phyloP scores from a whole-genome alignment of 1,284 basidiomycete species.

The Ustilago hordei region DNA sequence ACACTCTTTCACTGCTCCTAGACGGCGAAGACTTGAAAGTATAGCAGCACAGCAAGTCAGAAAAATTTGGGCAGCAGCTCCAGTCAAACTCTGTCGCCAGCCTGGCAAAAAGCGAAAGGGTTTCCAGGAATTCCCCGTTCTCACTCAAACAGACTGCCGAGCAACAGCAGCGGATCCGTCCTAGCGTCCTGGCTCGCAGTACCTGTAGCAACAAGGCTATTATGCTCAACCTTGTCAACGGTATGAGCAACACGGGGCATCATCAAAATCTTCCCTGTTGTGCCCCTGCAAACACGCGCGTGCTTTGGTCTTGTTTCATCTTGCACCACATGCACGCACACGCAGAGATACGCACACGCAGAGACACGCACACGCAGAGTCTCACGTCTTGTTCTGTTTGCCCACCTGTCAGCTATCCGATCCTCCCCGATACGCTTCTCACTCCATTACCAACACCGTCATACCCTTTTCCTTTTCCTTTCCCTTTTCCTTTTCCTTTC shows the following conservation, averaged over 20 bases:
- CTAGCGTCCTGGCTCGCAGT: background rate
- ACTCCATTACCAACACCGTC: background rate
- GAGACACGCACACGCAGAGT: background rate
- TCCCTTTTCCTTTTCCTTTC: background rate
- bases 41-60: slow-evolving; percentile 4
- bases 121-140: slow-evolving; percentile 1
- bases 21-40: background rate
- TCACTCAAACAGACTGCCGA: background rate
- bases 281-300: background rate
- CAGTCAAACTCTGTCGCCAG: background rate
- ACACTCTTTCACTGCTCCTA: background rate
- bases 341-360: no score
- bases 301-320: background rate
- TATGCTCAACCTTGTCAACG: background rate
- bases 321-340: background rate
- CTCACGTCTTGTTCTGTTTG: background rate
- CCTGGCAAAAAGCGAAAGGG: background rate
- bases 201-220: background rate
- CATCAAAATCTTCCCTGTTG: background rate
- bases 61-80: background rate
- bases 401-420: background rate
- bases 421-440: background rate
- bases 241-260: slow-evolving; percentile 8
- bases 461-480: background rate
- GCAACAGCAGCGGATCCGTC: background rate